Conservation (phyloP, 169 alveolate species). For the Eimeria brunetti region DNA sequence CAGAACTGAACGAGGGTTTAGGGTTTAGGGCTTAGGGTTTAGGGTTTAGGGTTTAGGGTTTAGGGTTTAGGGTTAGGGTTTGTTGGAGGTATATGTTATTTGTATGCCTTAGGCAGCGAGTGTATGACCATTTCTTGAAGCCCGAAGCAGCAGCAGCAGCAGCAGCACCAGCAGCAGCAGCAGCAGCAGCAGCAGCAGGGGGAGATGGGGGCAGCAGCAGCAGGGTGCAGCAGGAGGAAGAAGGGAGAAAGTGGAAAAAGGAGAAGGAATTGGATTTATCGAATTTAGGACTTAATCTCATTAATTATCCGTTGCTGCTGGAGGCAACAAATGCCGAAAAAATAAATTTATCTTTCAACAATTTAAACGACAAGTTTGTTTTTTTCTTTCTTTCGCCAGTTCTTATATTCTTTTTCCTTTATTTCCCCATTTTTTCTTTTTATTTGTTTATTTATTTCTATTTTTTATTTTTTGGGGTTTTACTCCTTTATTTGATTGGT, state of each 20-base stretch:
- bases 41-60: too few species aligned
- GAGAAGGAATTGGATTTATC: background rate
- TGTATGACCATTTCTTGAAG: background rate
- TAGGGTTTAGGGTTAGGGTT: background rate
- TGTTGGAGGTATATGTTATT: background rate
- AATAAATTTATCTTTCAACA: background rate
- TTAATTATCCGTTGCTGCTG: constrained; percentile 13
- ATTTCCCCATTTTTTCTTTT: background rate
- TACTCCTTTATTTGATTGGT: too few species aligned
- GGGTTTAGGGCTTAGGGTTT: too few species aligned
- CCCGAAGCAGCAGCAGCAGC: background rate
- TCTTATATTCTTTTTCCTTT: background rate
- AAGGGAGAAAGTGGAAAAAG: background rate
- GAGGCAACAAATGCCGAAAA: background rate
- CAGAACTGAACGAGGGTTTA: too few species aligned
- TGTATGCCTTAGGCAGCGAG: background rate
- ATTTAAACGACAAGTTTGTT: background rate
- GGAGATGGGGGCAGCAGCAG: too few species aligned
- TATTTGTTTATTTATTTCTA: too few species aligned
- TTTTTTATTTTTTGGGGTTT: too few species aligned
- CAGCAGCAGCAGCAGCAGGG: too few species aligned
- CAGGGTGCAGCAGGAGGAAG: too few species aligned
- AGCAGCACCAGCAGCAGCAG: too few species aligned
- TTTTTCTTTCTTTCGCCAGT: background rate
- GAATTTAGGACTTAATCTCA: background rate